Evolutionary conservation across 345 rosid genomes (phyloP).

Genomic region (Clausena lansium): DNA sequence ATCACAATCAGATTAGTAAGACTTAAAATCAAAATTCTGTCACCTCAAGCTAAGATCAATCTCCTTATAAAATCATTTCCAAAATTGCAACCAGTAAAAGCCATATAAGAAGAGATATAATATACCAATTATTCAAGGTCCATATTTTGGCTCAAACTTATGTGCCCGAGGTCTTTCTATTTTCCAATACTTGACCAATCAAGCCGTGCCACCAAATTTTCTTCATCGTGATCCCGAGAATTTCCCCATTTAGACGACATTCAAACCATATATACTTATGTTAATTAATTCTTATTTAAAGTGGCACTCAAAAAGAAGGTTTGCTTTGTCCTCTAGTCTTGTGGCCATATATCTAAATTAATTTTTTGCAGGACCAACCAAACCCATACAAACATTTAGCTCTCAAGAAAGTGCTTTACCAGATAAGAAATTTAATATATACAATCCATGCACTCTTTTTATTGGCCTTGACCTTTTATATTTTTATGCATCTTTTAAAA

Average conservation of each 20-base stretch:
- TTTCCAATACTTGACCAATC: not conserved
- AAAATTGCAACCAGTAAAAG: no score
- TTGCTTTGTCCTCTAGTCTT: not conserved
- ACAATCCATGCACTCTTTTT: not conserved
- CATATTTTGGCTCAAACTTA: no score
- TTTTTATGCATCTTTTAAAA: not conserved
- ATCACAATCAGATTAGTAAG: no score
- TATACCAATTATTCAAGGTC: no score
- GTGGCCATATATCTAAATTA: not conserved
- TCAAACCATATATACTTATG: not conserved
- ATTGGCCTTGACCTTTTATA: slow-evolving; percentile 1
- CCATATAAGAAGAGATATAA: no score
- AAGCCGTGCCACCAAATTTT: not conserved
- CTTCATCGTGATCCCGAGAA: not conserved
- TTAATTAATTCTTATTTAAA: not conserved
- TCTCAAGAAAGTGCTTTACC: not conserved
- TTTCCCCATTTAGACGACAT: not conserved
- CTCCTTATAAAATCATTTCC: no score
- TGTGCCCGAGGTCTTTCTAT: no score
- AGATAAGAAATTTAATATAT: not conserved
- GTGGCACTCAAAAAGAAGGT: not conserved
- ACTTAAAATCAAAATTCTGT: no score
- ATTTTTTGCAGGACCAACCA: not conserved
- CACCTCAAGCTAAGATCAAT: no score
- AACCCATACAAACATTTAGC: not conserved